Percentiles rank a stretch among this genome's conserved stretches.
phyloP scores from a whole-genome alignment of 2,329 filamentous ascomycete genomes.

The Tolypocladium tundrense region DNA sequence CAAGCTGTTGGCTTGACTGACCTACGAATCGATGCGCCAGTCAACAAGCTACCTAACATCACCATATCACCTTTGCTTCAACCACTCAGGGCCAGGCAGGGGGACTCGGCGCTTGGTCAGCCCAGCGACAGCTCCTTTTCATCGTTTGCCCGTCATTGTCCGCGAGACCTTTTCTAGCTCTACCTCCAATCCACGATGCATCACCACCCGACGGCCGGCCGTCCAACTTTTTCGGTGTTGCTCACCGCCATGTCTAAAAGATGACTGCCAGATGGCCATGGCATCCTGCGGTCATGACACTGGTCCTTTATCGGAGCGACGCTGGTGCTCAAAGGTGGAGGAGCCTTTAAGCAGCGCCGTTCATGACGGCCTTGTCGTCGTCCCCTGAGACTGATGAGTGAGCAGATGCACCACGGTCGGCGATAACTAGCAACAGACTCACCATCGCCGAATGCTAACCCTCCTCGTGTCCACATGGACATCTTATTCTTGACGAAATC shows the following conservation, averaged over 20 bases:
- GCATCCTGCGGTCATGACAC: not conserved
- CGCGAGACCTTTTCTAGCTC: not conserved
- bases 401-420: not conserved
- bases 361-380: not conserved
- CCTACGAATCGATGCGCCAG: not conserved
- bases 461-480: slow-evolving; percentile 40
- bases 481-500: slow-evolving; percentile 71
- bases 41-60: no score
- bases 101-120: not conserved
- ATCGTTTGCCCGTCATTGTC: not conserved
- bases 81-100: not conserved
- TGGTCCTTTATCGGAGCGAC: not conserved
- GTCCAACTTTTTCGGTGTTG: not conserved
- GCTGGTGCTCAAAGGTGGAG: not conserved
- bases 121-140: not conserved
- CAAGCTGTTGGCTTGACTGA: not conserved
- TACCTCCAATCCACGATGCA: not conserved
- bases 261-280: not conserved
- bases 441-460: slow-evolving; percentile 33
- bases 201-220: not conserved
- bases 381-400: not conserved
- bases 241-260: not conserved
- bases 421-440: slow-evolving; percentile 3
- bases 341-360: not conserved
- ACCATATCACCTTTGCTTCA: not conserved